Percentiles rank a stretch among this genome's conserved stretches.
Conservation (phyloP, 2,329 filamentous ascomycete genomes). For the Amphichorda felina region DNA sequence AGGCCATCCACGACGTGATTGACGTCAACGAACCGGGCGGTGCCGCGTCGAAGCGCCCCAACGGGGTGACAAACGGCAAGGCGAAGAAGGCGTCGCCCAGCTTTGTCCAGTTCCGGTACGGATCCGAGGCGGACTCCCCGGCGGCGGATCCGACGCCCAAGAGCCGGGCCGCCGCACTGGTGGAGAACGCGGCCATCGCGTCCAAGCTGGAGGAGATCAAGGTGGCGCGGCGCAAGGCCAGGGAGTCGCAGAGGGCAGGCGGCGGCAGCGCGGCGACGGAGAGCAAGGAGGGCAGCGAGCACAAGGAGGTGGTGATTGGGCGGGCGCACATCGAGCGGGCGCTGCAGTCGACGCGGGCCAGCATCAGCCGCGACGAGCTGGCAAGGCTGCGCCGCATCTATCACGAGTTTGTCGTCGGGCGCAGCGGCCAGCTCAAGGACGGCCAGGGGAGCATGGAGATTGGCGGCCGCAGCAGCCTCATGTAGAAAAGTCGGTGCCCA, state of each 20-base stretch:
- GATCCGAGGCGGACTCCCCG: constrained; percentile 33
- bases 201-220: constrained; percentile 77
- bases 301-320: constrained; percentile 64
- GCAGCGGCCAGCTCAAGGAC: constrained; percentile 91
- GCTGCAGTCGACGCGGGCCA: constrained; percentile 65
- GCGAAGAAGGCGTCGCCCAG: constrained; percentile 25
- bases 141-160: constrained; percentile 29
- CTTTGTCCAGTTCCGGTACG: constrained; percentile 80
- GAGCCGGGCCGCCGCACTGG: constrained; percentile 43
- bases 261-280: constrained; percentile 7
- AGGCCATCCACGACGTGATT: constrained; percentile 90
- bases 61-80: constrained; percentile 16
- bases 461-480: constrained; percentile 84
- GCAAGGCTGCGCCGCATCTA: constrained; percentile 71
- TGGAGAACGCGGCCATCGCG: constrained; percentile 66
- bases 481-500: constrained; percentile 57
- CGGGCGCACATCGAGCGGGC: constrained; percentile 78
- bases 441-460: constrained; percentile 88
- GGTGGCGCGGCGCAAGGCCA: constrained; percentile 43
- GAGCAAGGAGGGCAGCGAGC: constrained; percentile 20
- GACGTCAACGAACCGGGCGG: constrained; percentile 33
- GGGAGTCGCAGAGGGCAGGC: constrained; percentile 10
- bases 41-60: neutral
- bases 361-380: constrained; percentile 71
- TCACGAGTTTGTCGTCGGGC: constrained; percentile 79